Evolutionary conservation across 495 filamentous ascomycete genomes (phyloP), one percentile per base, ranked within the genome.

Genomic region (Aspergillus carlsbadensis): DNA sequence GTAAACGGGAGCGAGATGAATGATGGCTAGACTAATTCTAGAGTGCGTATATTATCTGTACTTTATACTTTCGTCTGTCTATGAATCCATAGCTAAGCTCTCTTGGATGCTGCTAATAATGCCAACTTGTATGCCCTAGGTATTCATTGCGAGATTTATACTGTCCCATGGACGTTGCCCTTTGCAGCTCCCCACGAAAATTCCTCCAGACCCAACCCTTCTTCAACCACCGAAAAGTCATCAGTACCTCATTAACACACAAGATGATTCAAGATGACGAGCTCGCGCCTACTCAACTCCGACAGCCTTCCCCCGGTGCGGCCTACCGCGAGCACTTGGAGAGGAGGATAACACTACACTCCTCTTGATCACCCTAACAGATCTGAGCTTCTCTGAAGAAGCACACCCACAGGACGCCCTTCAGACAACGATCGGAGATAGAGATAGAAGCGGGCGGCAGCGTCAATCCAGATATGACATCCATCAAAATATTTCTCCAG

Each of bases 1-100:
- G 75, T 6, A 37, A 56, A 20, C 18, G 8, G 33, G 34, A 15
- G 2, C 8, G 69, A 73, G 29, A 68, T 71, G 6, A 61, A 75
- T 33, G 61, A 70, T 44, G 48, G 68, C 49, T 58, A 62, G 34
- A n/a, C 18, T 18, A 37, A 42, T 59, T 42, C 37, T 42, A 50
- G 31, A 47, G 6, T 35, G 26, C 34, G 35, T 36, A 49, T 49
- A 45, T 21, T 5, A 29, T n/a, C 10, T 45, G 21, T 45, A 43
- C 41, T 22, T n/a, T 43, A 43, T 22, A 22, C 11, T 8, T 43
- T 10, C 17, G 3, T 22, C 11, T 43, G 41, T 22, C 5, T 21
- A 13, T 8, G 3, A 3, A 29, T 29, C 26, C 8, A 29, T 29
- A 8, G 26, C 8, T n/a, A n/a, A n/a, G n/a, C n/a, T n/a, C n/a